A percentile compares a stretch with the other conserved stretches of the same genome.
These are phyloP conservation scores for Pinus albicaulis DNA, from an alignment of 75 land plant species.

Conservation along the genomic window DNA sequence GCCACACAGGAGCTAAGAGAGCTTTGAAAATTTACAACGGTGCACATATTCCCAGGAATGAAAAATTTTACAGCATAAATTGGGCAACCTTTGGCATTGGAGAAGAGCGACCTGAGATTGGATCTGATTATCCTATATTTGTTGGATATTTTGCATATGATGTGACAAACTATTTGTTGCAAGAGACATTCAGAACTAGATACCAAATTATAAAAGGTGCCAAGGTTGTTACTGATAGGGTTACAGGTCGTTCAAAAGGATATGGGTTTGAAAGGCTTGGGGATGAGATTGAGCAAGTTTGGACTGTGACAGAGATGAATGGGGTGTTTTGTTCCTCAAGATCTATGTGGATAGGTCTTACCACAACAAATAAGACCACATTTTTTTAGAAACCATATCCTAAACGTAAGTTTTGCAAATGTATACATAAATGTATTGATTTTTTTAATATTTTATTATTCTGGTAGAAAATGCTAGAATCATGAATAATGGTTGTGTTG, in stretches of 20 bases:
- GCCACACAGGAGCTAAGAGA: conserved; percentile 80
- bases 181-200: conserved; percentile 71
- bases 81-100: conserved; percentile 94
- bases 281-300: conserved; percentile 73
- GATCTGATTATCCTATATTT: conserved; percentile 81
- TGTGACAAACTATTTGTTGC: conserved; percentile 85
- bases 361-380: conserved; percentile 70
- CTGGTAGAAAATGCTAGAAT: background rate
- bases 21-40: conserved; percentile 79
- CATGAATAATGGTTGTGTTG: background rate
- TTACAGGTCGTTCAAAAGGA: conserved; percentile 90
- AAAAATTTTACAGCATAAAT: conserved; percentile 78
- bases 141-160: conserved; percentile 95
- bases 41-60: conserved; percentile 66
- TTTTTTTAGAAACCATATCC: conserved; percentile 17
- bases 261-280: conserved; percentile 97
- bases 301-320: conserved; percentile 96
- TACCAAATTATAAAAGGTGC: conserved; percentile 90
- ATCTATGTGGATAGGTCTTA: conserved; percentile 92
- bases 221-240: conserved; percentile 86
- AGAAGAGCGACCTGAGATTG: conserved; percentile 66
- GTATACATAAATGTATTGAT: background rate
- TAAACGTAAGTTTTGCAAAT: conserved; percentile 14
- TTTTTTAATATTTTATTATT: background rate
- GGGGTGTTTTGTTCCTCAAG: conserved; percentile 74